Percentiles rank a stretch among this genome's conserved stretches.
phyloP scores from a whole-genome alignment of 1,284 basidiomycete genomes.

The Laetiporus sulphureus region DNA sequence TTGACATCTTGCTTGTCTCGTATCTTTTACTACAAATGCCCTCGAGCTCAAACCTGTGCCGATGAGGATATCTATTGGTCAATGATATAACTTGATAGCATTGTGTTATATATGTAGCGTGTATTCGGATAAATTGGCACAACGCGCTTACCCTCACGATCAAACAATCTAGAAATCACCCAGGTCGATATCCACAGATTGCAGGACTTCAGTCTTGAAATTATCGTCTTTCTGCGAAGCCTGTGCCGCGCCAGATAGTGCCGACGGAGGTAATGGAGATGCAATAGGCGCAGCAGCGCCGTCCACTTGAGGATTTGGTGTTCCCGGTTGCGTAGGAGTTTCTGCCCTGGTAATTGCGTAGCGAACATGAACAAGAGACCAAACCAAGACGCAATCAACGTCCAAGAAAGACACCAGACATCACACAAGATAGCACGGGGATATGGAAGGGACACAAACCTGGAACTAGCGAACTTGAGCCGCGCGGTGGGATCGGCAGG shows the following conservation, averaged over 20 bases:
- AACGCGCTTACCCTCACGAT: neutral
- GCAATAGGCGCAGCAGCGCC: conserved; percentile 28
- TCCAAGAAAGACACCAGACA: conserved; percentile 4
- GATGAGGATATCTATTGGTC: neutral
- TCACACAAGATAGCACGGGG: conserved; percentile 3
- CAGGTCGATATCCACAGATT: conserved; percentile 67
- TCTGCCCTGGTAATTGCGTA: conserved; percentile 14
- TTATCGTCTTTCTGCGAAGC: conserved; percentile 30
- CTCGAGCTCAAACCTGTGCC: too few relatives aligned
- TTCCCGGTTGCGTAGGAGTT: conserved; percentile 50
- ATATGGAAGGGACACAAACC: conserved; percentile 34
- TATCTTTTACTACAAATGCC: too few relatives aligned
- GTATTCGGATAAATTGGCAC: neutral
- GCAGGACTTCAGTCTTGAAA: conserved; percentile 53
- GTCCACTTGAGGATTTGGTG: conserved; percentile 32
- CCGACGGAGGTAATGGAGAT: conserved; percentile 34
- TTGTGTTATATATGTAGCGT: neutral
- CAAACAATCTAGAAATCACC: conserved; percentile 54
- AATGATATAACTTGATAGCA: neutral
- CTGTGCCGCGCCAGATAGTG: conserved; percentile 16
- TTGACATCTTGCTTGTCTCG: too few relatives aligned
- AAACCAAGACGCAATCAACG: conserved; percentile 8
- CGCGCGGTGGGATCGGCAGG: conserved; percentile 52
- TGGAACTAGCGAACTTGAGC: conserved; percentile 37
- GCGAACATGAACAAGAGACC: conserved; percentile 3